Conservation (phyloP, 495 filamentous ascomycete genomes). For the Penicillium angulare region DNA sequence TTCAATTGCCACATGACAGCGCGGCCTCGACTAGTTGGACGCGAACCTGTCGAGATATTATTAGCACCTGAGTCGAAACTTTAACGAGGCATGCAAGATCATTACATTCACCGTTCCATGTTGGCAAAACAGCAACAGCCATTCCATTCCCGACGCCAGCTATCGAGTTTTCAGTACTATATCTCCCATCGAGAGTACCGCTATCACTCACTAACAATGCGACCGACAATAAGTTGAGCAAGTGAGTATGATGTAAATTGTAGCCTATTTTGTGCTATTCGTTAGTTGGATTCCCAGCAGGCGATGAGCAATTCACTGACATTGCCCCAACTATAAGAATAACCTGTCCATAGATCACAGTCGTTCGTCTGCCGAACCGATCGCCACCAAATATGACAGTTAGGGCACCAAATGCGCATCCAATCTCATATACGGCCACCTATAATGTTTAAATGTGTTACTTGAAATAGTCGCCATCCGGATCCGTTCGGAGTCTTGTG, state of each 20-base stretch:
- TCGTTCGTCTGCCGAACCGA: neutral
- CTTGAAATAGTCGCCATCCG: no score
- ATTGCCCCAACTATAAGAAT: neutral
- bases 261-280: no score
- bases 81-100: neutral
- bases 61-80: no score
- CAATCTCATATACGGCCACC: neutral
- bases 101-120: slow-evolving; percentile 1
- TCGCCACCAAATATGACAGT: neutral
- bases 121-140: neutral
- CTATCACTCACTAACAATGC: neutral
- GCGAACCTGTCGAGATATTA: neutral
- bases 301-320: neutral
- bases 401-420: neutral
- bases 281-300: no score
- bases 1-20: slow-evolving; percentile 2
- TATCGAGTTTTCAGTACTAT: neutral
- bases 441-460: neutral
- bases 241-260: neutral
- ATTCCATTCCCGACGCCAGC: neutral
- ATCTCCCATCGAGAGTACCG: neutral
- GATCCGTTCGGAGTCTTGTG: no score
- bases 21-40: neutral
- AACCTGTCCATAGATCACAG: neutral
- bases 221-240: neutral